Percentiles rank a stretch among this genome's conserved stretches.
Conservation (phyloP, 2,329 filamentous ascomycete genomes). For the Pseudogymnoascus destructans region DNA sequence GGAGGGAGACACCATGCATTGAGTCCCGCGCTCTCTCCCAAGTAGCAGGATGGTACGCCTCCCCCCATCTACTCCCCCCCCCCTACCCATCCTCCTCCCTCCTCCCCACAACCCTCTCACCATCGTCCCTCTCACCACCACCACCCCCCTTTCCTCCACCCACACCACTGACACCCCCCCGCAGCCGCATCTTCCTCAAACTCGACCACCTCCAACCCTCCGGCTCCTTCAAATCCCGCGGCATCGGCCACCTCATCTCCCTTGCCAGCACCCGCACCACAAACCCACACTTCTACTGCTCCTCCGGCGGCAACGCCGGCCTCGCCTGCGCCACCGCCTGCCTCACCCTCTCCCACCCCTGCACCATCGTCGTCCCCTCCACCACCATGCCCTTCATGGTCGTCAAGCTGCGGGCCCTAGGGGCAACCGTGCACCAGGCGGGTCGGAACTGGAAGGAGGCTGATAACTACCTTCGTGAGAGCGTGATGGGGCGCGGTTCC, state of each 20-base stretch:
- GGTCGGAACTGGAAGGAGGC: conserved; percentile 59
- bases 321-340: conserved; percentile 70
- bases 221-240: conserved; percentile 75
- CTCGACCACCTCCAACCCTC: conserved; percentile 76
- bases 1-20: conserved; percentile 21
- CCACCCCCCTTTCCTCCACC: not conserved
- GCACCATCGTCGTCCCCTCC: conserved; percentile 62
- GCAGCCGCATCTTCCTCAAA: conserved; percentile 65
- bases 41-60: conserved; percentile 22
- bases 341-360: conserved; percentile 45
- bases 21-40: conserved; percentile 19
- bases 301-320: conserved; percentile 71
- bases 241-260: conserved; percentile 60
- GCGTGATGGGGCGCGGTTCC: conserved; percentile 32
- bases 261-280: conserved; percentile 26
- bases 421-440: conserved; percentile 54
- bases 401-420: conserved; percentile 53
- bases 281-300: conserved; percentile 52
- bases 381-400: conserved; percentile 57
- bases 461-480: conserved; percentile 47
- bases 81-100: not conserved
- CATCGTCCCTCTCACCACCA: not conserved
- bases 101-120: not conserved
- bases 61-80: not conserved
- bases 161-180: not conserved